Conservation (phyloP, 768 basidiomycete genomes). For the Hygrophorus pudorinus region DNA sequence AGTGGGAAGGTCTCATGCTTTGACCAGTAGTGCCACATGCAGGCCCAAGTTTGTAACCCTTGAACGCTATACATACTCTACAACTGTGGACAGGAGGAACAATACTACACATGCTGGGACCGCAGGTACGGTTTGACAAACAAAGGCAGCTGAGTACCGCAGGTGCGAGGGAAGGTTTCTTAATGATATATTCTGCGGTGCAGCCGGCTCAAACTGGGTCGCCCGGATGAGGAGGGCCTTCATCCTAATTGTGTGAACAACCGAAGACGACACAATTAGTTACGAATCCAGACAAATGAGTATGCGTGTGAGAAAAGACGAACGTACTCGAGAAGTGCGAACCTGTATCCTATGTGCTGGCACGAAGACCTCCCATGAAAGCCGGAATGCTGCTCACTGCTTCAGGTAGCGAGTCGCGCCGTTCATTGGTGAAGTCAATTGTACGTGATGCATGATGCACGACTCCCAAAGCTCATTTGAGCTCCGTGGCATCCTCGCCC, state of each 20-base stretch:
- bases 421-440: no score
- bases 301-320: no score
- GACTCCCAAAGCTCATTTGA: conserved; percentile 28
- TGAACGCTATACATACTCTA: no score
- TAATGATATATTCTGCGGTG: conserved; percentile 35
- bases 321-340: conserved; percentile 36
- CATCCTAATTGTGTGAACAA: conserved; percentile 18
- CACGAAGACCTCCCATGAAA: conserved; percentile 40
- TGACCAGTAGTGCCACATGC: no score
- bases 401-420: conserved; percentile 32
- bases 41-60: no score
- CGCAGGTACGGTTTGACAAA: no score
- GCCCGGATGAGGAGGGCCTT: conserved; percentile 38
- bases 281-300: no score
- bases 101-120: no score
- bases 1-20: no score
- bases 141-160: no score
- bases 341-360: conserved; percentile 42
- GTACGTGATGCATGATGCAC: no score
- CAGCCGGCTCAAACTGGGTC: conserved; percentile 46
- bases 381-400: conserved; percentile 29
- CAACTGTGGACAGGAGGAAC: no score
- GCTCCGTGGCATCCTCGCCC: conserved; percentile 41
- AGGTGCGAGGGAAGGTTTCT: conserved; percentile 26
- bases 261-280: background rate